Evolutionary conservation across 73 alveolate genomes (phyloP).

Genomic region (Effrenium voratum): DNA sequence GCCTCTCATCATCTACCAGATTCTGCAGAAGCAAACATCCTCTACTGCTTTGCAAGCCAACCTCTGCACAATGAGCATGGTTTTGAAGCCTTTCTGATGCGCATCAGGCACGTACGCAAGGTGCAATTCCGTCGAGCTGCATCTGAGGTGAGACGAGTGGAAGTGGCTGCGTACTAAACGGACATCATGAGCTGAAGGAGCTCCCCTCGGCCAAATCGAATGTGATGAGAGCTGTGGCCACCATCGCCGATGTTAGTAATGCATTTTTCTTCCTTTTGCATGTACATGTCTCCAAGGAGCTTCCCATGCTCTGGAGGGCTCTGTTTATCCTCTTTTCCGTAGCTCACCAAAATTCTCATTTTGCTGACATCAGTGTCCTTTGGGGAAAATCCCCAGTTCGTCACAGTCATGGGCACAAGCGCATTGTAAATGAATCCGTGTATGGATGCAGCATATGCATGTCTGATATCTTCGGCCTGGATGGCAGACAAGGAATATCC

Average conservation of each 20-base stretch:
- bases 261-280: slow-evolving; percentile 51
- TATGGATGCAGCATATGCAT: slow-evolving; percentile 53
- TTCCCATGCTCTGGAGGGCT: slow-evolving; percentile 67
- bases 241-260: slow-evolving; percentile 15
- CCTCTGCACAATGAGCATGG: too few species aligned
- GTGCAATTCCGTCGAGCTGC: too few species aligned
- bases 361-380: slow-evolving; percentile 29
- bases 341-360: slow-evolving; percentile 42
- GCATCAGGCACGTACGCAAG: too few species aligned
- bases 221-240: slow-evolving; percentile 52
- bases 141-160: too few species aligned
- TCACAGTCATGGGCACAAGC: slow-evolving; percentile 31
- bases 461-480: slow-evolving; percentile 49
- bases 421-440: slow-evolving; percentile 56
- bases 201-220: slow-evolving; percentile 55
- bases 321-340: slow-evolving; percentile 42
- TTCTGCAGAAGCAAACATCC: too few species aligned
- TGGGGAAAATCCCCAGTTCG: slow-evolving; percentile 54
- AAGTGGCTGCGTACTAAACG: too few species aligned
- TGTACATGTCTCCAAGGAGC: slow-evolving; percentile 40
- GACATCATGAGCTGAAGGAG: slow-evolving; percentile 16
- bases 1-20: background rate
- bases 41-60: too few species aligned
- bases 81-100: too few species aligned
- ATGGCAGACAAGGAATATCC: slow-evolving; percentile 4